Base-by-base conservation (phyloP, 2,329 filamentous ascomycete species). In the Aquanectria penicillioides region DNA sequence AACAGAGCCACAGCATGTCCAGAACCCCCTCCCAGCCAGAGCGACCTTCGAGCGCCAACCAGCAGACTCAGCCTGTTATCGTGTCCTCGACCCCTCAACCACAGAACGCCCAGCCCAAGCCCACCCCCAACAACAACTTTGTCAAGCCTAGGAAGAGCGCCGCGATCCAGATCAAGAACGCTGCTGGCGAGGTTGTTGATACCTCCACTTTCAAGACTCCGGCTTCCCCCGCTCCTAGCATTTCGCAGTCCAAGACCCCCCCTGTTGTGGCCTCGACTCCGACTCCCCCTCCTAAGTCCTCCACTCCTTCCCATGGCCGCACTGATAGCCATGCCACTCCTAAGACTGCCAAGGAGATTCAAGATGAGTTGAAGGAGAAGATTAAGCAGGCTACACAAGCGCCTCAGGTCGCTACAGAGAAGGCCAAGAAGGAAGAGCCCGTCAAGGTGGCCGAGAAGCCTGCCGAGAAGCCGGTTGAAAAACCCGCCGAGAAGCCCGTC, bases 151-250 rank as follows among this genome's bases (percentile, higher is more conserved):
- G 81, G 74, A 92, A 90, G 81, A 93, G 86, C 75, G 88, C 88
- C 43, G 88, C 90, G 1, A 90, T 97, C 65, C 83, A 88, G 44
- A 97, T 97, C 81, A 96, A 93, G 82, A 92, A 93, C 70, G 85
- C 89, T 25, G 85, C 89, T 54, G 94, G 93, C 62, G 92, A 95
- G 72, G 86, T 88, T 25, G 81, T 97, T 11, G 88, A 93, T 67
- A 85, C 82, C 79, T 91, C 80, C 73, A 86, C 78, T 52, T 78
- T 85, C 61, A 87, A 86, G 74, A 75, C 84, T 1, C 85, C 86
- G 4, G 77, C 82, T 2, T 86, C 86, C 2, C 84, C 87, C 6
- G 82, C 83, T 3, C 81, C 85, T 0, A 79, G 80, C 71, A 78
- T 74, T n/a, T 81, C 83, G 48, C 78, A 80, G 55, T 81, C 85